Conservation (phyloP, 2,329 filamentous ascomycete genomes). For the Ophiostoma tasmaniense region DNA sequence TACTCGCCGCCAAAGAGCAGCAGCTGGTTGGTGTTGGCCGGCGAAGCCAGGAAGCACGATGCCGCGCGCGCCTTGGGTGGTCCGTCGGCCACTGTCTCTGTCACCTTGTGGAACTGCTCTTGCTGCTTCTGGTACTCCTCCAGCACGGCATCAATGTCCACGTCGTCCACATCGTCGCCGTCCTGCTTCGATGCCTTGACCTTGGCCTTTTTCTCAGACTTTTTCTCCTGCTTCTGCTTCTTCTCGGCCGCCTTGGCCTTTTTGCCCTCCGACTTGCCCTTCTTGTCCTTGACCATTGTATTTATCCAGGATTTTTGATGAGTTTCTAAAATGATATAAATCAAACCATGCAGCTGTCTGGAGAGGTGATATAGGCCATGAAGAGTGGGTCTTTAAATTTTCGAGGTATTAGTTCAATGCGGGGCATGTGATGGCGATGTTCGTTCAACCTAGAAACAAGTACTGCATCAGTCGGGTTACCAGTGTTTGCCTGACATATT, state of each 20-base stretch:
- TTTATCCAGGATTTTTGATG: neutral
- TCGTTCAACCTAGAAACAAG: too few relatives aligned
- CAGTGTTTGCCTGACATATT: too few relatives aligned
- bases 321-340: neutral
- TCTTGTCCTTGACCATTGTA: conserved; percentile 38
- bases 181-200: conserved; percentile 61
- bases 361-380: too few relatives aligned
- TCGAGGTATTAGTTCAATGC: neutral
- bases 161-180: conserved; percentile 83
- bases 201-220: conserved; percentile 80
- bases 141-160: conserved; percentile 86
- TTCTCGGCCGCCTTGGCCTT: conserved; percentile 50
- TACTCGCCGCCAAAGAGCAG: conserved; percentile 93
- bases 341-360: neutral
- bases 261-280: conserved; percentile 34
- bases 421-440: conserved; percentile 4
- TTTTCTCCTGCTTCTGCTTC: conserved; percentile 75
- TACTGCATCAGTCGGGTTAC: too few relatives aligned
- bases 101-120: conserved; percentile 89
- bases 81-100: conserved; percentile 61
- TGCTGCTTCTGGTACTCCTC: conserved; percentile 90
- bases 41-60: conserved; percentile 74
- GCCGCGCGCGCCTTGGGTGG: conserved; percentile 74
- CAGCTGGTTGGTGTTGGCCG: conserved; percentile 76
- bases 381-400: conserved; percentile 7